Evolutionary conservation across 2,329 filamentous ascomycete species (phyloP).

Genomic region (Hymenoscyphus fructigenus): DNA sequence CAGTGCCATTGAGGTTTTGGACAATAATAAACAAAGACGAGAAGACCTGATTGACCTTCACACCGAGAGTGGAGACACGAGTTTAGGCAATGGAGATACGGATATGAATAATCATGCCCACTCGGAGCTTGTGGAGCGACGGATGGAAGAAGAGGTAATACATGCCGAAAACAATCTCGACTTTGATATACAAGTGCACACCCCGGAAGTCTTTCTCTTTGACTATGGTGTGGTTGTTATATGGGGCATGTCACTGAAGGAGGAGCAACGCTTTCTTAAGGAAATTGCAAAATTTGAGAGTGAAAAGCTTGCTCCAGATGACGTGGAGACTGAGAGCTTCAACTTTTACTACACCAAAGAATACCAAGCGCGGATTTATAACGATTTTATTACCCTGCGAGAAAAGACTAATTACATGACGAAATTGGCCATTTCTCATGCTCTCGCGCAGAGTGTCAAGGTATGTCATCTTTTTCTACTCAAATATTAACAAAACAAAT

Average conservation of each 20-base stretch:
- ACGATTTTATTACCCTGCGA: conserved; percentile 93
- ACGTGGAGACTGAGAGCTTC: conserved; percentile 94
- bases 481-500: background rate
- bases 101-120: conserved; percentile 18
- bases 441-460: conserved; percentile 93
- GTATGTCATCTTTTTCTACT: conserved; percentile 40
- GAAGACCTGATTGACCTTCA: conserved; percentile 66
- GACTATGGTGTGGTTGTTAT: conserved; percentile 97
- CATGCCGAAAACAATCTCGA: conserved; percentile 52
- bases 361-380: conserved; percentile 98
- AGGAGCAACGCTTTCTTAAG: conserved; percentile 88
- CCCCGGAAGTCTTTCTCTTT: conserved; percentile 92
- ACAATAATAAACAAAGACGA: conserved; percentile 52
- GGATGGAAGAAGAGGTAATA: conserved; percentile 42
- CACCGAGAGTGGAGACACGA: conserved; percentile 36
- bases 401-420: conserved; percentile 98
- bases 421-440: conserved; percentile 94
- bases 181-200: conserved; percentile 86
- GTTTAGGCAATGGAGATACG: conserved; percentile 37
- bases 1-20: conserved; percentile 67
- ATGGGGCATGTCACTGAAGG: conserved; percentile 92
- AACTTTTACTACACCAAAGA: conserved; percentile 99
- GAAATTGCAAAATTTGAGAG: conserved; percentile 93
- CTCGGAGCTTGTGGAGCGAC: conserved; percentile 27
- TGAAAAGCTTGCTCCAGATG: conserved; percentile 83